Conservation (phyloP, 805 yeast species). For the Kodamaea fukazawae region DNA sequence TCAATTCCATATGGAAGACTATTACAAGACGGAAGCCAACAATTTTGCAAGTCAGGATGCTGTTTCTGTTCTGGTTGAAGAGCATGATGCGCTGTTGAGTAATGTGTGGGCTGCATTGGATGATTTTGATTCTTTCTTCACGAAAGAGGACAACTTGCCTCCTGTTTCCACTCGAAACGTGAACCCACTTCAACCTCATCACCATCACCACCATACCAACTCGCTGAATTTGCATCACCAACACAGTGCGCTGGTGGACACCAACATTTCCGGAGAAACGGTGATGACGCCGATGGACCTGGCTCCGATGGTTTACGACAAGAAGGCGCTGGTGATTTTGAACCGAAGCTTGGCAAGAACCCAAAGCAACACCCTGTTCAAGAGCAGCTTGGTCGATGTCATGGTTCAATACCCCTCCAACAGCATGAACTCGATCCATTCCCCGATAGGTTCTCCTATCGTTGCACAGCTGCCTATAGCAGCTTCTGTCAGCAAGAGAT, state of each 20-base stretch:
- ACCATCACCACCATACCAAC: slow-evolving; percentile 11
- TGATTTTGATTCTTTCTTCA: slow-evolving; percentile 83
- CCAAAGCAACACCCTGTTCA: slow-evolving; percentile 74
- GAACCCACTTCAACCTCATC: slow-evolving; percentile 13
- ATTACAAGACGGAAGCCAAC: slow-evolving; percentile 34
- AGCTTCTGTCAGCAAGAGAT: slow-evolving; percentile 21
- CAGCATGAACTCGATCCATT: slow-evolving; percentile 6
- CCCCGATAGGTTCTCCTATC: slow-evolving; percentile 10
- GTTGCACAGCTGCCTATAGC: slow-evolving; percentile 9
- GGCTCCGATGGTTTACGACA: slow-evolving; percentile 76
- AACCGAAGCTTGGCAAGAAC: slow-evolving; percentile 71
- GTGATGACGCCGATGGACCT: slow-evolving; percentile 58
- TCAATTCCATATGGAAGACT: slow-evolving; percentile 62
- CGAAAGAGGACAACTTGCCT: slow-evolving; percentile 45
- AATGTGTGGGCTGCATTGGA: slow-evolving; percentile 93
- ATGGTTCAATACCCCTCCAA: slow-evolving; percentile 14
- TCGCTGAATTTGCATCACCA: slow-evolving; percentile 27
- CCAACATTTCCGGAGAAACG: slow-evolving; percentile 45
- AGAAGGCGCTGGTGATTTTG: slow-evolving; percentile 72
- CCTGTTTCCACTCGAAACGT: slow-evolving; percentile 11
- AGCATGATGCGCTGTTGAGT: slow-evolving; percentile 72
- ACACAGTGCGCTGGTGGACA: slow-evolving; percentile 59
- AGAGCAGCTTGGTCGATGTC: slow-evolving; percentile 71
- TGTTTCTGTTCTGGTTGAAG: slow-evolving; percentile 51
- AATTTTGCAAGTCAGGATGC: slow-evolving; percentile 39